Percentiles rank a stretch among this genome's conserved stretches.
Conservation (phyloP, 305 asterid species). For the Euphrasia arctica region DNA sequence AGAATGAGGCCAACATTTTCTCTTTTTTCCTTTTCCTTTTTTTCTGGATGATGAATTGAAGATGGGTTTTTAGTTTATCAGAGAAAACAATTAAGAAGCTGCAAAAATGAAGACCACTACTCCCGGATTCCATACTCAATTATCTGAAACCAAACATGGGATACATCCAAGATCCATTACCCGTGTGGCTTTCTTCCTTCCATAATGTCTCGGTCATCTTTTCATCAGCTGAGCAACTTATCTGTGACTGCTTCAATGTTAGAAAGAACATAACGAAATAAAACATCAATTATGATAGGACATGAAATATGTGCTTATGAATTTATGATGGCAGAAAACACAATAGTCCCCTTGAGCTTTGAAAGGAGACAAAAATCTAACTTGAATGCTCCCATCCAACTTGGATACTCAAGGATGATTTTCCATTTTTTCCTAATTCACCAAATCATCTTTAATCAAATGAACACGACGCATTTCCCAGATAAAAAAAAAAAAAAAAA, state of each 20-base stretch:
- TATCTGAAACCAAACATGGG: slow-evolving; percentile 12
- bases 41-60: background rate
- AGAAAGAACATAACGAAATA: background rate
- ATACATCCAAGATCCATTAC: slow-evolving; percentile 30
- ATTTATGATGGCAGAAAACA: slow-evolving; percentile 1
- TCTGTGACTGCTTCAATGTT: slow-evolving; percentile 26
- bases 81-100: background rate
- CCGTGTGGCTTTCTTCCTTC: slow-evolving; percentile 27
- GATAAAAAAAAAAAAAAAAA: background rate
- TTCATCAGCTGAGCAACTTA: slow-evolving; percentile 22
- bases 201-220: slow-evolving; percentile 27
- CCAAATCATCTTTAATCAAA: slow-evolving; percentile 1
- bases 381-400: background rate
- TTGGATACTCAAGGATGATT: background rate
- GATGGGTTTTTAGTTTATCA: background rate
- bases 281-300: background rate
- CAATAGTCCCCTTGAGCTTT: background rate
- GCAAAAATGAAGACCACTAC: background rate
- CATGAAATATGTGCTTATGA: background rate
- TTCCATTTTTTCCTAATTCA: background rate
- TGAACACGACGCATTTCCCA: background rate
- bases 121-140: background rate
- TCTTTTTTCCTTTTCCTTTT: background rate
- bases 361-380: background rate
- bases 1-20: background rate